phyloP scores from a whole-genome alignment of 768 basidiomycete genomes.

The Russula virescens region DNA sequence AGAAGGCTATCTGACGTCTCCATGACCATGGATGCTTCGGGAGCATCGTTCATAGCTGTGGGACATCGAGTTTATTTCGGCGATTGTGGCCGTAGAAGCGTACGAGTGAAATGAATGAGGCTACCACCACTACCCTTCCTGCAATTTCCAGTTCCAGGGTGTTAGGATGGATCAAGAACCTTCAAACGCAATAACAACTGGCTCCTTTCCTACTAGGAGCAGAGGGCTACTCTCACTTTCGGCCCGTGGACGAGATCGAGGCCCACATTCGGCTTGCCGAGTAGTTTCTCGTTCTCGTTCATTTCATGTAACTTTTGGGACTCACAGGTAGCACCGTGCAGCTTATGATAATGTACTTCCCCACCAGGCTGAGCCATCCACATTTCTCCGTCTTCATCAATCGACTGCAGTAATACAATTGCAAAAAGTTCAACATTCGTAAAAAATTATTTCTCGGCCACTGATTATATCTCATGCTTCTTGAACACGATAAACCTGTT shows the following conservation, averaged over 20 bases:
- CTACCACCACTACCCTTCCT: not conserved
- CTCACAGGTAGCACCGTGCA: not conserved
- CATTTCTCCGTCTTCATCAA: not conserved
- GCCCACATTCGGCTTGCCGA: not conserved
- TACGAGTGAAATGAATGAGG: not conserved
- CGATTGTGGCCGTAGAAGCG: conserved; percentile 5
- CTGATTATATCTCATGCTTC: conserved; percentile 25
- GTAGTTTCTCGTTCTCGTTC: not conserved
- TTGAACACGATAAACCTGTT: conserved; percentile 30
- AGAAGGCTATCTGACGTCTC: not conserved
- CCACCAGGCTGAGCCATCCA: not conserved
- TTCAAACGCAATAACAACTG: not conserved
- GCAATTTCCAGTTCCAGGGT: not conserved
- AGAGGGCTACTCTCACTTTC: not conserved
- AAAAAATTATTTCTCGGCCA: not conserved
- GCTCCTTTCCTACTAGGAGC: not conserved
- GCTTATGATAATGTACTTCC: not conserved
- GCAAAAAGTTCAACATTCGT: not conserved
- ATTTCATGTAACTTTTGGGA: not conserved
- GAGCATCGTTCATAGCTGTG: not conserved
- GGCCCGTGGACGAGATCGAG: not conserved
- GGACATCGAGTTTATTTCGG: not conserved
- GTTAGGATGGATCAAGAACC: not conserved
- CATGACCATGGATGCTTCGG: not conserved
- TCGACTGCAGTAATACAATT: conserved; percentile 8